Conservation (phyloP, 176 grass and related monocot species). For the Triticum dicoccoides region DNA sequence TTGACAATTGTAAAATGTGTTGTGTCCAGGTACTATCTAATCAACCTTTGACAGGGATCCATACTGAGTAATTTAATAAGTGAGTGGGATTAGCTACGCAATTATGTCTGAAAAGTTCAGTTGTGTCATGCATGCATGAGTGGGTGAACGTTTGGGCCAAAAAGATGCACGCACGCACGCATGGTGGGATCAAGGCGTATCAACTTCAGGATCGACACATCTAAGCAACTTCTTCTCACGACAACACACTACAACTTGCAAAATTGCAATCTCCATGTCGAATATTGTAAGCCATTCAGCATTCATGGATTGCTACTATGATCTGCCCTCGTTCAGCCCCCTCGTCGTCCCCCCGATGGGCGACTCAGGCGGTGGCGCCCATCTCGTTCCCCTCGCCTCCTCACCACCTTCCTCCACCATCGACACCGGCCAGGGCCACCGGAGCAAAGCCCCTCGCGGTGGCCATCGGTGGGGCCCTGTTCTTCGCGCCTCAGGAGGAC, state of each 20-base stretch:
- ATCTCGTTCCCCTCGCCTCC: too few species aligned
- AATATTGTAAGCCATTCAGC: background rate
- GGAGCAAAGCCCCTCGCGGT: too few species aligned
- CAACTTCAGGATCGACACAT: background rate
- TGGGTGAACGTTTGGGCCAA: background rate
- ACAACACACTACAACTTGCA: background rate
- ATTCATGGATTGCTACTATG: background rate
- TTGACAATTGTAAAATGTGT: background rate
- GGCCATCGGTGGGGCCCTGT: too few species aligned
- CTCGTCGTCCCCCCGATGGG: too few species aligned
- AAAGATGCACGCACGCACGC: background rate
- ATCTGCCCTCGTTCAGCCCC: too few species aligned
- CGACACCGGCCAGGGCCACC: too few species aligned
- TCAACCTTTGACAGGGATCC: slow-evolving; percentile 10
- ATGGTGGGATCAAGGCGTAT: background rate
- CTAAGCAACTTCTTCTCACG: background rate
- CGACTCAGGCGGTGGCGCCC: too few species aligned
- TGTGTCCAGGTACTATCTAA: background rate
- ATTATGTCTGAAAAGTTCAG: slow-evolving; percentile 5
- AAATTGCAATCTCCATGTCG: too few species aligned
- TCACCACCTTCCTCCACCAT: too few species aligned
- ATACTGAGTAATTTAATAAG: background rate
- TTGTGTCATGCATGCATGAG: background rate
- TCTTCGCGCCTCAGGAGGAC: too few species aligned
- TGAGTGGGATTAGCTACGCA: slow-evolving; percentile 15